Conservation (phyloP, 2,329 filamentous ascomycete species). For the Trichoderma sp. region DNA sequence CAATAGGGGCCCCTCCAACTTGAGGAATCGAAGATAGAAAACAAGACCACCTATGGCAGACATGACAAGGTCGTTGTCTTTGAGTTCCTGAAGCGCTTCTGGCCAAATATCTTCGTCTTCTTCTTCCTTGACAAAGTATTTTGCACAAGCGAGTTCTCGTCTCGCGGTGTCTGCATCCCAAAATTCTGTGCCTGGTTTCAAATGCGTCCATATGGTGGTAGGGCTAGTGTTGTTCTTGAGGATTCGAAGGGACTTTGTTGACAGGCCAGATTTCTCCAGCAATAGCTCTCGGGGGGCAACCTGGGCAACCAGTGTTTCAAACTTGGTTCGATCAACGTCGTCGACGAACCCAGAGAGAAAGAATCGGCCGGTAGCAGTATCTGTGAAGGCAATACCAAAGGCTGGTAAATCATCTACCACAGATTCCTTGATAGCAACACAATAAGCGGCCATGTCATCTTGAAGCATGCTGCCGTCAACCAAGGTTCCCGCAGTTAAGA, state of each 20-base stretch:
- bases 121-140: constrained; percentile 69
- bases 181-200: constrained; percentile 85
- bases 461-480: constrained; percentile 97
- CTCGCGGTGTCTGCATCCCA: constrained; percentile 81
- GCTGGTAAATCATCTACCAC: constrained; percentile 69
- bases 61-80: constrained; percentile 78
- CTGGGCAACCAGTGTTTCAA: constrained; percentile 95
- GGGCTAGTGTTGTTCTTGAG: constrained; percentile 93
- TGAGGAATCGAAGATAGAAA: constrained; percentile 80
- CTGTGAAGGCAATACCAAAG: constrained; percentile 91
- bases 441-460: constrained; percentile 96
- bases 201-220: constrained; percentile 90
- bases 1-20: constrained; percentile 82
- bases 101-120: constrained; percentile 68
- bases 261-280: constrained; percentile 81
- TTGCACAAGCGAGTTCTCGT: constrained; percentile 73
- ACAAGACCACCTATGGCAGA: constrained; percentile 86
- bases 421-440: constrained; percentile 87
- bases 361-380: constrained; percentile 94
- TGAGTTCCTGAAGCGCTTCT: constrained; percentile 64
- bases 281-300: constrained; percentile 84
- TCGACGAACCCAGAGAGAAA: constrained; percentile 89
- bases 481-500: constrained; percentile 86
- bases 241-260: constrained; percentile 84
- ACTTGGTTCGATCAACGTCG: constrained; percentile 89